Percentiles rank a stretch among this genome's conserved stretches.
These are phyloP conservation scores for Phytophthora foliorum DNA, from an alignment of 352 stramenopile genomes.

Conservation along the genomic window DNA sequence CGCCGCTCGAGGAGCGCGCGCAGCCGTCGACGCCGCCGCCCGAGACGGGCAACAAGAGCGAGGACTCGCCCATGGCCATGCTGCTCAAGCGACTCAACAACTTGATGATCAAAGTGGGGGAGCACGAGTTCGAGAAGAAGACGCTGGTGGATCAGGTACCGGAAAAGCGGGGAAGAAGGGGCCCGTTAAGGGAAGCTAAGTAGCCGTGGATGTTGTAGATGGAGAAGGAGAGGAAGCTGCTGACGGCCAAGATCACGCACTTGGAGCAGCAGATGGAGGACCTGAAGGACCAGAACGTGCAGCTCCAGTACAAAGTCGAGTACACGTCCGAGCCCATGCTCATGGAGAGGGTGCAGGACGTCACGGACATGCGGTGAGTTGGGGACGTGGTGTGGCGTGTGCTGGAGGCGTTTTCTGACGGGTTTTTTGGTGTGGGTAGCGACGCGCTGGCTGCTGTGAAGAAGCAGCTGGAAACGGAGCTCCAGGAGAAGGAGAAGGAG, in stretches of 20 bases:
- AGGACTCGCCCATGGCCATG: slow-evolving; percentile 76
- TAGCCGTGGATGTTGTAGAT: slow-evolving; percentile 49
- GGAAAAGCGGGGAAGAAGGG: not conserved
- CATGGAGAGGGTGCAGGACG: slow-evolving; percentile 80
- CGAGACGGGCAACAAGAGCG: slow-evolving; percentile 16
- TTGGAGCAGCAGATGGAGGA: slow-evolving; percentile 77
- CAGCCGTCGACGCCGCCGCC: slow-evolving; percentile 40
- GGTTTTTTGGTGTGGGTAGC: slow-evolving; percentile 22
- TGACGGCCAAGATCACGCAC: slow-evolving; percentile 47
- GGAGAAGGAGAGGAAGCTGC: slow-evolving; percentile 76
- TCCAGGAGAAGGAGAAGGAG: slow-evolving; percentile 73
- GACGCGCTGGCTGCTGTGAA: slow-evolving; percentile 78
- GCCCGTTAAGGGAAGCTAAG: not conserved
- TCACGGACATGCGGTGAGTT: slow-evolving; percentile 75
- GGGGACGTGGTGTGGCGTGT: not conserved
- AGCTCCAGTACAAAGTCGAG: slow-evolving; percentile 89
- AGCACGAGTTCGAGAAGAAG: slow-evolving; percentile 92
- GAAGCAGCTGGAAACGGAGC: slow-evolving; percentile 70
- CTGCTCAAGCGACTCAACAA: slow-evolving; percentile 82
- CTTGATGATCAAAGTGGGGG: slow-evolving; percentile 86
- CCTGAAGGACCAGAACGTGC: slow-evolving; percentile 82
- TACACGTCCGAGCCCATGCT: slow-evolving; percentile 87
- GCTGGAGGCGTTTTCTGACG: not conserved
- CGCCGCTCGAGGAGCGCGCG: slow-evolving; percentile 27
- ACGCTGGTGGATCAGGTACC: slow-evolving; percentile 75